A percentile compares a stretch with the other conserved stretches of the same genome.
Evolutionary conservation across 805 yeast species (phyloP).

Genomic region (Candida montana): DNA sequence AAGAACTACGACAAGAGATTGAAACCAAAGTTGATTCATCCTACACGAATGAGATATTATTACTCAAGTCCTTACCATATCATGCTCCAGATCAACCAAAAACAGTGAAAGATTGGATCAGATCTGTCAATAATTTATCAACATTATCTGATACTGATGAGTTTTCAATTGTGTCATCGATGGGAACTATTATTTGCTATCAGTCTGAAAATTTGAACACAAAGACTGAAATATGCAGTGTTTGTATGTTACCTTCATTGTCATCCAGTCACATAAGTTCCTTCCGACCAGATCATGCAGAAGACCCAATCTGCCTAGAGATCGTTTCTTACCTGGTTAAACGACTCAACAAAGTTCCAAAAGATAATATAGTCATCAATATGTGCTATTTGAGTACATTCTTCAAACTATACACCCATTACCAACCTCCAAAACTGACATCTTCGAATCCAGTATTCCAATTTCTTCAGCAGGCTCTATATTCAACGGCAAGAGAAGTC

Average conservation of each 20-base stretch:
- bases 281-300: slow-evolving; percentile 26
- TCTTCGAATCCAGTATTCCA: slow-evolving; percentile 29
- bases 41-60: not conserved
- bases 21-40: not conserved
- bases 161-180: slow-evolving; percentile 27
- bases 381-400: slow-evolving; percentile 43
- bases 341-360: not conserved
- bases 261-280: slow-evolving; percentile 18
- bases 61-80: slow-evolving; percentile 1
- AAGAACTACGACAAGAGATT: slow-evolving; percentile 13
- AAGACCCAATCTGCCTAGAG: slow-evolving; percentile 1
- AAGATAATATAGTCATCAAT: slow-evolving; percentile 24
- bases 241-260: slow-evolving; percentile 10
- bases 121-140: not conserved
- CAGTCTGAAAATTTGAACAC: slow-evolving; percentile 25
- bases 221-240: slow-evolving; percentile 8
- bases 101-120: slow-evolving; percentile 9
- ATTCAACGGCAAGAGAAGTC: slow-evolving; percentile 46
- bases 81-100: not conserved
- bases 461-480: slow-evolving; percentile 36
- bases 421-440: slow-evolving; percentile 39
- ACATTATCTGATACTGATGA: slow-evolving; percentile 6
- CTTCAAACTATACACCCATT: slow-evolving; percentile 47
- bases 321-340: not conserved
- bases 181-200: slow-evolving; percentile 38